Base-by-base conservation (phyloP, 805 yeast species). In the Scheffersomyces stipitis region DNA sequence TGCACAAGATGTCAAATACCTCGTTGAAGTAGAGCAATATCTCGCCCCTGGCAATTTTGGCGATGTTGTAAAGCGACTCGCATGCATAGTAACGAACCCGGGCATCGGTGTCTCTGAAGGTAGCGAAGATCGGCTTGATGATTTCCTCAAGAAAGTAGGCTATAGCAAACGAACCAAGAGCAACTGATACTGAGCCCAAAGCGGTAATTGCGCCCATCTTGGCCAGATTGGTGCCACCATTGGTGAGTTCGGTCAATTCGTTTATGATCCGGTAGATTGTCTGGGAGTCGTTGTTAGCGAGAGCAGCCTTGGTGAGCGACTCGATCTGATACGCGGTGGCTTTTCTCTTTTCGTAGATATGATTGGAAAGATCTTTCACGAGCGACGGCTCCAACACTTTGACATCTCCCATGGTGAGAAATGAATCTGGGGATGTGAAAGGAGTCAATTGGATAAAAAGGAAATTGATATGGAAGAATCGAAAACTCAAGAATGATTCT, bases 101-200 rank as follows among this genome's bases (percentile, higher is more conserved):
- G n/a, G 96, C 91, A 58, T 93, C 96, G 42, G 93, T 96, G 54
- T 93, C 99, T 33, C 95, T 91, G 59, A 93, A 93, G 41, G 97
- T 91, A 0, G 96, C 91, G 49, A 93, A 69, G 10, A 93, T 96
- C 0, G 99, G 97, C 43, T 87, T 93, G 44, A 93, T 79, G 39
- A 93, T 89, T 36, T 81, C 86, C 41, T 87, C 93, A 33, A 93
- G 62, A 52, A 87, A 91, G 38, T 69, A 68, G 0, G 96, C 93
- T 24, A 93, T 87, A 32, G 90, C 91, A 48, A 78, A 79, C 28
- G 76, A 74, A 2, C 98, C 97, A 20, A 93, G 64, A 0, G 98
- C 98, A 38, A 93, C 90, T 0, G 96, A 89, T 3, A 89, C 93
- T 9, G 96, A 96, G 4, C 98, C 99, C 14, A 93, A 67, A 0